phyloP scores from a whole-genome alignment of 495 filamentous ascomycete genomes.

The Penicillium mononematosum region DNA sequence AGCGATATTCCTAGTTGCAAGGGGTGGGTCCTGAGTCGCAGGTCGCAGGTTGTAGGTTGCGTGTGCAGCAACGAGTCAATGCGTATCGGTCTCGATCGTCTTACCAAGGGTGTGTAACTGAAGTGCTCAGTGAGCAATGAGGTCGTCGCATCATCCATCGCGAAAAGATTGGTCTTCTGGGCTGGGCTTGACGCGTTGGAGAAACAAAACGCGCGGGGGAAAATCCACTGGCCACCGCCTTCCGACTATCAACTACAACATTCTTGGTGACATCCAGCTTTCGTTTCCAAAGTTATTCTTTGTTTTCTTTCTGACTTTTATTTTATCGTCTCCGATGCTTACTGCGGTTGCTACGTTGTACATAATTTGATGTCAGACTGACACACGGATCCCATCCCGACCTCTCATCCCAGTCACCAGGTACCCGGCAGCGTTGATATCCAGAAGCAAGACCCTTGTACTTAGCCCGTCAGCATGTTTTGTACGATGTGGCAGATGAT shows the following conservation, averaged over 20 bases:
- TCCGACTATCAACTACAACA: slow-evolving; percentile 3
- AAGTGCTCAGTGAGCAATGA: slow-evolving; percentile 94
- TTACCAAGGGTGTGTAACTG: slow-evolving; percentile 86
- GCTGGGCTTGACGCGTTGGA: slow-evolving; percentile 20
- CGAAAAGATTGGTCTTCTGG: slow-evolving; percentile 12
- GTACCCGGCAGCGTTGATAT: slow-evolving; percentile 7
- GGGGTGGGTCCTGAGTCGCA: slow-evolving; percentile 11
- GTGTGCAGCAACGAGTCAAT: slow-evolving; percentile 9
- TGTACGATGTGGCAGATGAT: slow-evolving; percentile 4
- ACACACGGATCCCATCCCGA: neutral
- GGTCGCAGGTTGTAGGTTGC: slow-evolving; percentile 8
- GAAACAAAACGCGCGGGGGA: slow-evolving; percentile 23
- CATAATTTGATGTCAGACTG: slow-evolving; percentile 10
- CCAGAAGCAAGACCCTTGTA: neutral
- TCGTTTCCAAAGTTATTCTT: neutral
- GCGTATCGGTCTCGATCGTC: slow-evolving; percentile 27
- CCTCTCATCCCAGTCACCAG: slow-evolving; percentile 9
- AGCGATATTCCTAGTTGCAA: slow-evolving; percentile 25
- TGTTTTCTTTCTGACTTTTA: neutral
- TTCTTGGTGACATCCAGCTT: neutral
- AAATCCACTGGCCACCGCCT: slow-evolving; percentile 25
- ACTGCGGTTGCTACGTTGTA: neutral
- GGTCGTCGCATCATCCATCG: slow-evolving; percentile 52
- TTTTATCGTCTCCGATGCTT: neutral
- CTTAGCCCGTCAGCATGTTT: slow-evolving; percentile 2